These are phyloP conservation scores for Exophiala dermatitidis DNA, from an alignment of 2,329 filamentous ascomycete species.

Conservation along the genomic window DNA sequence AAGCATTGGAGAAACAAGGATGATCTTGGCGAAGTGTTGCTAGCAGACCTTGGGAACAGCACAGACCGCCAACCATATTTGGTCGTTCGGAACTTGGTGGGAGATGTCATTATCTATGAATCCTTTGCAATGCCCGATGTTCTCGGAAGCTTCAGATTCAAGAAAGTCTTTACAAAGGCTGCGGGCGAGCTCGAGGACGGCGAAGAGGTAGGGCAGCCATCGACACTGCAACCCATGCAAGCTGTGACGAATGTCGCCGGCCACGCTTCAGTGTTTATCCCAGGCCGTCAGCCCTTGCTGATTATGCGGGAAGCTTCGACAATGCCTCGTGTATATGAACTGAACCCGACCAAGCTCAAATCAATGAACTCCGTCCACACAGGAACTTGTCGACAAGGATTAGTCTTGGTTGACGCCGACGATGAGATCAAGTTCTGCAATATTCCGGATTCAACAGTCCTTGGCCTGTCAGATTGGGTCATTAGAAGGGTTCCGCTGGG, in stretches of 20 bases:
- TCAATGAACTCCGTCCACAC: constrained; percentile 72
- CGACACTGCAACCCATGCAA: constrained; percentile 40
- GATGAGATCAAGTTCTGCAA: constrained; percentile 43
- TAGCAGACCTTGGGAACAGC: constrained; percentile 76
- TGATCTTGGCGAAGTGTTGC: constrained; percentile 66
- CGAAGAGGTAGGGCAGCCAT: constrained; percentile 36
- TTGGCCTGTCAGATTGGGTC: constrained; percentile 68
- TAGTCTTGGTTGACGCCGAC: constrained; percentile 67
- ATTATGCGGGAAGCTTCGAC: constrained; percentile 75
- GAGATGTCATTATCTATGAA: constrained; percentile 83
- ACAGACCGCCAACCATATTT: constrained; percentile 67
- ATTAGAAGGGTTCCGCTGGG: constrained; percentile 64
- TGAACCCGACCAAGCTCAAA: constrained; percentile 62
- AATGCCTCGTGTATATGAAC: constrained; percentile 63
- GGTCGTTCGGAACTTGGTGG: constrained; percentile 68
- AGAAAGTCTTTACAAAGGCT: constrained; percentile 62
- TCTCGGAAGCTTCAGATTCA: constrained; percentile 55
- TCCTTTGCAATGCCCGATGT: constrained; percentile 50
- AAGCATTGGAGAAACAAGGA: constrained; percentile 67
- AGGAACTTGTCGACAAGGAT: constrained; percentile 68
- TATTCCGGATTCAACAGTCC: constrained; percentile 59
- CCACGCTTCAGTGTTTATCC: constrained; percentile 74
- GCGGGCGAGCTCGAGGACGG: constrained; percentile 43
- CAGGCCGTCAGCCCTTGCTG: constrained; percentile 72
- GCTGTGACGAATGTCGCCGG: constrained; percentile 53